These are phyloP conservation scores for Aureobasidium sp. DNA, from an alignment of 2,329 filamentous ascomycete species.

Conservation along the genomic window DNA sequence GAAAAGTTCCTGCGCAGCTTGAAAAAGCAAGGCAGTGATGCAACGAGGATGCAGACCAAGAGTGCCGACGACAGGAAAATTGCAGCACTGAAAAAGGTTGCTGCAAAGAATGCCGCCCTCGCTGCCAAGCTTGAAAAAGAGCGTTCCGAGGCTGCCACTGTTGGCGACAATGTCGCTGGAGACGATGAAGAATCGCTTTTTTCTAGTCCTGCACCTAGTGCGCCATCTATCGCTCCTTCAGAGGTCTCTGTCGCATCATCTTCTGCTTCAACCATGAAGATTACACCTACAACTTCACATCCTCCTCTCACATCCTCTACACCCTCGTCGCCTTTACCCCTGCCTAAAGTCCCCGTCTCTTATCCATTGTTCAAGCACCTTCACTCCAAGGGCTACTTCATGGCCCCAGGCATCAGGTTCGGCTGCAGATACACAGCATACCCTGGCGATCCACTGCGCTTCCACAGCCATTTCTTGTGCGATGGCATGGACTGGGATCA, in stretches of 20 bases:
- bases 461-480: slow-evolving; percentile 89
- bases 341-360: slow-evolving; percentile 36
- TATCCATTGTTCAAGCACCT: slow-evolving; percentile 76
- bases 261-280: slow-evolving; percentile 17
- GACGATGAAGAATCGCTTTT: slow-evolving; percentile 12
- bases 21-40: slow-evolving; percentile 46
- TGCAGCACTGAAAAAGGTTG: slow-evolving; percentile 43
- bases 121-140: slow-evolving; percentile 1
- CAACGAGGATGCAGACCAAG: slow-evolving; percentile 38
- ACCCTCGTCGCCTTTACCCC: slow-evolving; percentile 23
- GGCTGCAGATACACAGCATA: slow-evolving; percentile 93
- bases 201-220: not conserved
- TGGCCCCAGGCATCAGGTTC: slow-evolving; percentile 87
- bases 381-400: slow-evolving; percentile 71
- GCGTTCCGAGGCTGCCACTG: slow-evolving; percentile 2
- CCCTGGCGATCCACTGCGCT: slow-evolving; percentile 86
- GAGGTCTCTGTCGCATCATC: not conserved
- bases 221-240: slow-evolving; percentile 2
- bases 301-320: slow-evolving; percentile 30
- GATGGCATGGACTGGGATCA: slow-evolving; percentile 83
- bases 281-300: slow-evolving; percentile 45
- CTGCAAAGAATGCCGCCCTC: slow-evolving; percentile 40
- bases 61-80: slow-evolving; percentile 44
- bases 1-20: slow-evolving; percentile 52
- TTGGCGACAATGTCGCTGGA: not conserved